These are phyloP conservation scores for Xylariaceae sp. DNA, from an alignment of 2,329 filamentous ascomycete species.

Conservation along the genomic window DNA sequence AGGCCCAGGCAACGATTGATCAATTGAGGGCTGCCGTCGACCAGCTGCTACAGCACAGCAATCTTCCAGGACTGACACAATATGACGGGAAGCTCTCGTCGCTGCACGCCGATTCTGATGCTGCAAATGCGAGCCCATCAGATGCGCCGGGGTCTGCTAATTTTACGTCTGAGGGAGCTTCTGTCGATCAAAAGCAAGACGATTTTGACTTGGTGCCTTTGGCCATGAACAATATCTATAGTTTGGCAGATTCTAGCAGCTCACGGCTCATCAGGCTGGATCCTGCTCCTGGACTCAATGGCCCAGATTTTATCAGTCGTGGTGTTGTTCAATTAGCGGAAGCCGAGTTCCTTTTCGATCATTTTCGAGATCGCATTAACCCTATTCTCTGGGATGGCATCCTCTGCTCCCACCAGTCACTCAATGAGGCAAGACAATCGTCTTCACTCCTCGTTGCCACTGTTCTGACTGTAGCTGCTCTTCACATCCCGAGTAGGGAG, in stretches of 20 bases:
- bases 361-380: slow-evolving; percentile 22
- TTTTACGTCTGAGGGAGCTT: slow-evolving; percentile 17
- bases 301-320: slow-evolving; percentile 21
- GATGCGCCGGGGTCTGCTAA: background rate
- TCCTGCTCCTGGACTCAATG: slow-evolving; percentile 11
- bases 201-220: slow-evolving; percentile 12
- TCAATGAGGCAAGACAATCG: slow-evolving; percentile 17
- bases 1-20: slow-evolving; percentile 12
- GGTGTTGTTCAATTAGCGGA: slow-evolving; percentile 16
- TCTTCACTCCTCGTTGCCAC: slow-evolving; percentile 21
- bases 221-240: slow-evolving; percentile 22
- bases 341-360: slow-evolving; percentile 22
- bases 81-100: background rate
- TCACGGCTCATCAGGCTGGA: slow-evolving; percentile 19
- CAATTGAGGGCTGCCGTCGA: slow-evolving; percentile 16
- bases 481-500: slow-evolving; percentile 19
- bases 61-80: slow-evolving; percentile 7
- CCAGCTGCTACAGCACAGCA: slow-evolving; percentile 13
- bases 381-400: slow-evolving; percentile 21
- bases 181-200: slow-evolving; percentile 14
- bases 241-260: slow-evolving; percentile 16
- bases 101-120: background rate
- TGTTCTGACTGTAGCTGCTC: slow-evolving; percentile 21
- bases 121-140: slow-evolving; percentile 3
- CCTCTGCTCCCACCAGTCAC: slow-evolving; percentile 16